Percentiles rank a stretch among this genome's conserved stretches.
phyloP scores from a whole-genome alignment of 2,329 filamentous ascomycete genomes.

The Colletotrichum graminicola region DNA sequence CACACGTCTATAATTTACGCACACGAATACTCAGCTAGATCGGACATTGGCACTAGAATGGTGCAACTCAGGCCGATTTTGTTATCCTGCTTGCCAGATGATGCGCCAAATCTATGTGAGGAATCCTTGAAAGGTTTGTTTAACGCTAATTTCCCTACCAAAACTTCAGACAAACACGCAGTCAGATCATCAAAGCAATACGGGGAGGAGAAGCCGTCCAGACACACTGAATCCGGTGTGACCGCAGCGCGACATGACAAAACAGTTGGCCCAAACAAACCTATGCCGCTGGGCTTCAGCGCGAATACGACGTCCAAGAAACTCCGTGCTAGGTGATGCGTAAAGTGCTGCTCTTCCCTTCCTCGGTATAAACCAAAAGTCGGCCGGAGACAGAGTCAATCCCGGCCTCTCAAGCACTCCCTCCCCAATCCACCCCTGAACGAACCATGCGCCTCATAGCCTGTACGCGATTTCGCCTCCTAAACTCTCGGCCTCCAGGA shows the following conservation, averaged over 20 bases:
- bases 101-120: too few species aligned
- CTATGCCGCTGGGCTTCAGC: not conserved
- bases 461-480: not conserved
- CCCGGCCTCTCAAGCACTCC: not conserved
- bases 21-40: too few species aligned
- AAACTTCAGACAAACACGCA: not conserved
- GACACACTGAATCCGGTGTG: not conserved
- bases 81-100: too few species aligned
- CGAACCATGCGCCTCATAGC: not conserved
- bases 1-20: too few species aligned
- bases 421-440: conserved; percentile 17
- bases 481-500: not conserved
- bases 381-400: not conserved
- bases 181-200: not conserved
- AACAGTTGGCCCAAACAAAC: not conserved
- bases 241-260: not conserved
- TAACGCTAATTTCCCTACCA: not conserved
- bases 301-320: not conserved
- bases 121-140: not conserved
- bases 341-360: not conserved
- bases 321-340: not conserved
- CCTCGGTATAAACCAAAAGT: not conserved
- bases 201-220: not conserved
- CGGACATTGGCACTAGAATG: too few species aligned
- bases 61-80: too few species aligned